Base-by-base conservation (phyloP, 139 green algal genomes). In the Chlorella sp. region DNA sequence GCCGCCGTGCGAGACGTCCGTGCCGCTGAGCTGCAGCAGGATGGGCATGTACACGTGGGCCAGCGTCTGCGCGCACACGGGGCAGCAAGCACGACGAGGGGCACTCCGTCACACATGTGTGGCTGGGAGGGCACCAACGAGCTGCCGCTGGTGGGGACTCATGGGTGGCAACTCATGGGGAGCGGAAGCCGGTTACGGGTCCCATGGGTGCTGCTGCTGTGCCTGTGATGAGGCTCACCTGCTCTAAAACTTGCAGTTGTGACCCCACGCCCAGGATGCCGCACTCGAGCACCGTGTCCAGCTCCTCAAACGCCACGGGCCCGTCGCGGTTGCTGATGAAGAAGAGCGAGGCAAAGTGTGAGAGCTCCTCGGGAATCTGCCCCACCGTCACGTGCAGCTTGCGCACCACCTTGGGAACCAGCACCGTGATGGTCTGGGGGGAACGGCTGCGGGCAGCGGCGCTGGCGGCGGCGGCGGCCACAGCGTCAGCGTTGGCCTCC, bases 211-310 rank as follows among this genome's bases (percentile, higher is more conserved):
- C 42, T 24, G 17, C 42, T 55, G 42, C 17, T 55, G 10, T 24
- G 42, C 17, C 42, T 24, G 17, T 17, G 10, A 10, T 17, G 10
- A 17, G 10, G 10, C 55, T 30, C 50, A 86, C 76, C 76, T 88
- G 80, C 75, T 92, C 85, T 35, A 92, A 66, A 22, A 80, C 75
- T 10, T 36, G 67, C 49, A 91, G 81, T 5, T 72, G 83, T 6
- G 86, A 80, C 5, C 86, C 84, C 67, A 87, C 79, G 3, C 71
- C 74, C 27, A 93, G 79, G 69, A 89, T 27, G 0, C 86, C 88
- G 59, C 78, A 84, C 67, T 93, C 82, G 60, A 93, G 29, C 27
- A 69, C 69, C 24, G 65, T 36, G 32, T 86, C 84, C 23, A 89
- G 62, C 34, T 80, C 80, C 34, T 89, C 76, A 10, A 59, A 34